Evolutionary conservation across 768 basidiomycete species (phyloP), one percentile per base, ranked within the genome.

Genomic region (Piloderma croceum): DNA sequence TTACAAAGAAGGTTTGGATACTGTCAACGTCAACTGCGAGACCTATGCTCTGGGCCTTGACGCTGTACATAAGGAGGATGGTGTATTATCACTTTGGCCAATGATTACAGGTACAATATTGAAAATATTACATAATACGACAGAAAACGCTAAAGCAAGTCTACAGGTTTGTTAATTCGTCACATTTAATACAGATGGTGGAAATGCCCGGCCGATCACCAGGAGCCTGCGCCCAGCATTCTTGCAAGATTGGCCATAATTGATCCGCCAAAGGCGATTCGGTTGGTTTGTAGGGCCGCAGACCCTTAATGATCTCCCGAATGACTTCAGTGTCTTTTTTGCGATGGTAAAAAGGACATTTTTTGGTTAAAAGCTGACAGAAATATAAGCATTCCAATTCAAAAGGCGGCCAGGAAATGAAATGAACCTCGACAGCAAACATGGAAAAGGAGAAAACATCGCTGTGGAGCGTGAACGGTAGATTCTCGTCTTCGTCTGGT

Each of bases 391-490:
- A 9, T 29, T 29, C 15, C 9, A 29, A n/a, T n/a, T 29, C 10
- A 29, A 29, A 15, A 9, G 27, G 27, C n/a, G n/a, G n/a, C n/a
- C n/a, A 15, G 15, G 19, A 18, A 15, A 48, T 31, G 19, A 41
- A 24, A 39, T 44, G 22, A 32, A 52, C 50, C 41, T 49, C 45
- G 6, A 49, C 29, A 7, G 33, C 11, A 11, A 40, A 31, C 36
- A 52, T 34, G 11, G 36, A 36, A 25, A 52, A 47, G 10, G 41
- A 25, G 38, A 50, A 52, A 7, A 52, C 44, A 38, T 52, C 50
- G 5, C 40, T 46, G 15, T 33, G 18, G 6, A 9, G 10, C 10
- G 27, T 29, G 27, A 29, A 29, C 15, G 27, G 27, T n/a, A 15
- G n/a, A 7, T 15, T 22, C 3, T 18, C 38, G 3, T 35, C 31